A percentile compares a stretch with the other conserved stretches of the same genome.
Evolutionary conservation across 164 flowering plant species (phyloP).

Genomic region (Amborella trichopoda): DNA sequence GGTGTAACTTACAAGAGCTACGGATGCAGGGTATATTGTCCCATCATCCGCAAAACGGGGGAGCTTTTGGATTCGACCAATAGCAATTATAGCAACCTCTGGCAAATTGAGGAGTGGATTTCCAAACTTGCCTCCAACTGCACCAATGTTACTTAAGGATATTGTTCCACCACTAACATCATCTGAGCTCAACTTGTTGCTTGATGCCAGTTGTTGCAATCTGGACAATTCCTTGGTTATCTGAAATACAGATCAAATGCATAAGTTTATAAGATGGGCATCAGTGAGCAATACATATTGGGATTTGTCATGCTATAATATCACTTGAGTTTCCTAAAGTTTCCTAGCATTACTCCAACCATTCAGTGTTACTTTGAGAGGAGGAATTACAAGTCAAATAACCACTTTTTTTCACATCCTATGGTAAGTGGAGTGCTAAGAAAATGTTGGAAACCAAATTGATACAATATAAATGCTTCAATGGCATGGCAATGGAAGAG

Average conservation of each 20-base stretch:
- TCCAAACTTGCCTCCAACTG: conserved; percentile 93
- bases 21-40: conserved; percentile 52
- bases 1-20: conserved; percentile 83
- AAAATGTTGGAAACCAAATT: too few species aligned
- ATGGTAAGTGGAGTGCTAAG: too few species aligned
- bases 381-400: too few species aligned
- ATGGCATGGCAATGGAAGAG: too few species aligned
- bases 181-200: conserved; percentile 63
- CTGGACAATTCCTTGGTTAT: conserved; percentile 80
- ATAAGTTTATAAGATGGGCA: too few species aligned
- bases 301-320: too few species aligned
- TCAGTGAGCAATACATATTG: too few species aligned
- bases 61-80: conserved; percentile 72
- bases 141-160: conserved; percentile 89
- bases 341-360: too few species aligned
- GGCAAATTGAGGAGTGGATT: conserved; percentile 81
- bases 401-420: too few species aligned
- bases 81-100: conserved; percentile 86
- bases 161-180: conserved; percentile 88
- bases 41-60: conserved; percentile 67
- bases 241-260: conserved; percentile 16
- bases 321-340: too few species aligned
- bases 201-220: conserved; percentile 51
- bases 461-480: too few species aligned
- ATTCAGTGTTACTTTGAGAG: too few species aligned